phyloP scores from a whole-genome alignment of 768 basidiomycete genomes.

The Boletus edulis region DNA sequence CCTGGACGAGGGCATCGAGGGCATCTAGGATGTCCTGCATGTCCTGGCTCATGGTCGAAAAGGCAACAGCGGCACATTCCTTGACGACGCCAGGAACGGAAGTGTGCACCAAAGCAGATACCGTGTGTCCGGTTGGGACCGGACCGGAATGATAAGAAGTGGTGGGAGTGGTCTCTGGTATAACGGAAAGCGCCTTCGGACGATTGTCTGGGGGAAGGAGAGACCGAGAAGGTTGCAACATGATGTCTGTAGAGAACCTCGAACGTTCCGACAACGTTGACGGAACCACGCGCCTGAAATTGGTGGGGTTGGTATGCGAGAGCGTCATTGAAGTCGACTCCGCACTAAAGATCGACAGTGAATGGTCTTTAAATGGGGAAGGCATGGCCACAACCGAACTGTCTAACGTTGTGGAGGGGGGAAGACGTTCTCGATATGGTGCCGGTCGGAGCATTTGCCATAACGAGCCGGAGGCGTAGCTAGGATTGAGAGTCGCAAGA shows the following conservation, averaged over 20 bases:
- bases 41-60: conserved; percentile 48
- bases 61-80: conserved; percentile 42
- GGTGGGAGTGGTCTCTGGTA: conserved; percentile 18
- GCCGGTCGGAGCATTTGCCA: conserved; percentile 44
- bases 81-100: conserved; percentile 51
- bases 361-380: conserved; percentile 47
- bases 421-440: conserved; percentile 38
- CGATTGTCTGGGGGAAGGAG: conserved; percentile 16
- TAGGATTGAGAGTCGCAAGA: conserved; percentile 17
- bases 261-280: conserved; percentile 27
- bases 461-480: conserved; percentile 29
- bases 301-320: conserved; percentile 25
- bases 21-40: conserved; percentile 56
- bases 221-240: conserved; percentile 35
- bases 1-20: conserved; percentile 53
- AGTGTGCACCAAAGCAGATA: conserved; percentile 34
- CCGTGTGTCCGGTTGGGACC: conserved; percentile 11
- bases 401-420: conserved; percentile 28
- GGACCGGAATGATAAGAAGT: conserved; percentile 8
- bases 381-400: conserved; percentile 30
- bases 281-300: conserved; percentile 17
- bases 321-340: conserved; percentile 37
- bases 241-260: conserved; percentile 34
- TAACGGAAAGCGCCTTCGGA: conserved; percentile 31
- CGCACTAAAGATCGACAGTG: conserved; percentile 50